Evolutionary conservation across 371 early-diverging fungal genomes (phyloP).

Genomic region (Umbelopsis sp.): DNA sequence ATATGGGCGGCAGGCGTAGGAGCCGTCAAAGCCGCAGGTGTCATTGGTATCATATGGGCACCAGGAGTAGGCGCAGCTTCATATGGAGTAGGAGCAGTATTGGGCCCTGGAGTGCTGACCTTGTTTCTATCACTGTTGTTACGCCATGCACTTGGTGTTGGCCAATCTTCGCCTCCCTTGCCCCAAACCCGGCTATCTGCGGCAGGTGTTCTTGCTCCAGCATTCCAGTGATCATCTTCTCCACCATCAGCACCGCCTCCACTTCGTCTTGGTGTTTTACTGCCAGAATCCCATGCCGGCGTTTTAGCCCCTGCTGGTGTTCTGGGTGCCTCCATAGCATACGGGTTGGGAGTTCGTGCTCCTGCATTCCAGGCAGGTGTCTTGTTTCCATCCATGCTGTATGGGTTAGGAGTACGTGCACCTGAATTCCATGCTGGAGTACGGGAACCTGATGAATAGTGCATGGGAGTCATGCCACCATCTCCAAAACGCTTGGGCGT

Average conservation of each 20-base stretch:
- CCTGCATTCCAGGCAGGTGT: conserved; percentile 77
- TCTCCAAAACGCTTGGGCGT: conserved; percentile 52
- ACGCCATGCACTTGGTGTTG: conserved; percentile 21
- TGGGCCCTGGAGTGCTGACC: conserved; percentile 20
- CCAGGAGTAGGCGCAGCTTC: conserved; percentile 46
- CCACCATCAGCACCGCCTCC: conserved; percentile 25
- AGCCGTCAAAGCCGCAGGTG: conserved; percentile 58
- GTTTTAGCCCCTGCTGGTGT: conserved; percentile 64
- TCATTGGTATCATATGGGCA: conserved; percentile 52
- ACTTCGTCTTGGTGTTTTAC: conserved; percentile 57
- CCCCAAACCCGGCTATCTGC: conserved; percentile 22
- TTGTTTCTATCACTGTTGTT: conserved; percentile 15
- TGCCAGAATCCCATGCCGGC: conserved; percentile 73
- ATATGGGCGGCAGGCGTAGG: conserved; percentile 48
- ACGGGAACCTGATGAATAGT: conserved; percentile 58
- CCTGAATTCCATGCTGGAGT: conserved; percentile 85
- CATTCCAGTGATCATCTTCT: conserved; percentile 54
- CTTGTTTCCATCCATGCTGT: conserved; percentile 62
- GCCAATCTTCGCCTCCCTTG: conserved; percentile 25
- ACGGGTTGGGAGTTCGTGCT: conserved; percentile 62
- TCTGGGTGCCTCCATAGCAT: conserved; percentile 25
- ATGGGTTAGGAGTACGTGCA: conserved; percentile 70
- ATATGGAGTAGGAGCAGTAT: conserved; percentile 42
- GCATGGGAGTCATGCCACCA: conserved; percentile 62
- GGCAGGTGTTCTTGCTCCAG: conserved; percentile 49